A percentile compares a stretch with the other conserved stretches of the same genome.
Evolutionary conservation across 805 yeast species (phyloP).

Genomic region (Suhomyces vadensis): DNA sequence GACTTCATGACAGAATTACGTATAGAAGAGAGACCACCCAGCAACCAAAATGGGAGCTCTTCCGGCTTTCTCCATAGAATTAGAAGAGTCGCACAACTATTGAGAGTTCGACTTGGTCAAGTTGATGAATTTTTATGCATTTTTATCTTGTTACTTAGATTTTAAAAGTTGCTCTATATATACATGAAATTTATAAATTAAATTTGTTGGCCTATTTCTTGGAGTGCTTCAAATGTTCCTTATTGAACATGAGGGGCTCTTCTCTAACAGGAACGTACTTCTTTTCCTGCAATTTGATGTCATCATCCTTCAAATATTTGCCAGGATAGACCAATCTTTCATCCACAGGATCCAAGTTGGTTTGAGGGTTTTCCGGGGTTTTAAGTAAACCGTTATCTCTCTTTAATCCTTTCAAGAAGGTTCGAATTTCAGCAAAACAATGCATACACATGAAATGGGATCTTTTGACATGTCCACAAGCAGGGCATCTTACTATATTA

Average conservation of each 20-base stretch:
- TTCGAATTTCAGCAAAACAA: constrained; percentile 80
- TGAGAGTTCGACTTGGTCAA: no score
- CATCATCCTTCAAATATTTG: constrained; percentile 45
- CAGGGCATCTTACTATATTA: constrained; percentile 86
- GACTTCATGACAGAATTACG: constrained; percentile 87
- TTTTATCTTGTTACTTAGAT: not conserved
- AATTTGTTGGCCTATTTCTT: constrained; percentile 13
- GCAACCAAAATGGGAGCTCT: constrained; percentile 57
- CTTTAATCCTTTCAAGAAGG: constrained; percentile 63
- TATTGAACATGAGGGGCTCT: constrained; percentile 38
- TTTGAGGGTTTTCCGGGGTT: constrained; percentile 33
- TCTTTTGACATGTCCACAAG: constrained; percentile 91
- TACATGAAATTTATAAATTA: constrained; percentile 6
- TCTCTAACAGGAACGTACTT: constrained; percentile 49
- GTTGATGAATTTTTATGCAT: no score
- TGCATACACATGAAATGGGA: constrained; percentile 91
- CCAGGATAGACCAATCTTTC: constrained; percentile 73
- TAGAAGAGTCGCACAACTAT: not conserved
- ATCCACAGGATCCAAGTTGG: constrained; percentile 59
- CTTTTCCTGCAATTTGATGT: constrained; percentile 32
- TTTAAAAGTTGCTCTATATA: constrained; percentile 5
- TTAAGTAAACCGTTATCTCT: constrained; percentile 25
- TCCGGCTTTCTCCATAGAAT: constrained; percentile 68
- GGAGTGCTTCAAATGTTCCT: constrained; percentile 23
- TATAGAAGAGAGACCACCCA: constrained; percentile 56